Conservation (phyloP, 192 early-diverging fungal species). For the Coemansia biformis region DNA sequence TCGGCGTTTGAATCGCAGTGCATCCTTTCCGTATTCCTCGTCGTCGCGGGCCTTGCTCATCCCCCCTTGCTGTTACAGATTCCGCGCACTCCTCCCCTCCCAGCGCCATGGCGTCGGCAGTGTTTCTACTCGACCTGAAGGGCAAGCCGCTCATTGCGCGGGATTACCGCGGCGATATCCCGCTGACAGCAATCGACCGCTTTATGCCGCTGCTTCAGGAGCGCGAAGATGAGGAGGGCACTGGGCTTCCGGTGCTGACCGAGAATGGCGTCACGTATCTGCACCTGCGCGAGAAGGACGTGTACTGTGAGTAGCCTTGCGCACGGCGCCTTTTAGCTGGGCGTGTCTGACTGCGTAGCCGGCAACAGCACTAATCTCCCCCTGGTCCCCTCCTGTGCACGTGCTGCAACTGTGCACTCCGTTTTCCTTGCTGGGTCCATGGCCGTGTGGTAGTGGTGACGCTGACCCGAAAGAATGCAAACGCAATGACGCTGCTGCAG, state of each 20-base stretch:
- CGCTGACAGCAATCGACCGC: constrained; percentile 90
- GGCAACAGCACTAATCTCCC: neutral
- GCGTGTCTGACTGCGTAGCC: too few species aligned
- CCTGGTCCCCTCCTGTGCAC: neutral
- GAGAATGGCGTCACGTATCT: constrained; percentile 94
- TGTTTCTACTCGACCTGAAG: constrained; percentile 96
- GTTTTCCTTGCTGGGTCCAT: too few species aligned
- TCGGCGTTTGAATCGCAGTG: too few species aligned
- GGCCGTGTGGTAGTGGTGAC: constrained; percentile 76
- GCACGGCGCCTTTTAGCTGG: neutral
- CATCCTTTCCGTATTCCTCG: too few species aligned
- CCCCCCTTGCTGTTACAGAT: neutral
- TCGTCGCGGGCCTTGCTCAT: too few species aligned
- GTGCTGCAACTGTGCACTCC: too few species aligned
- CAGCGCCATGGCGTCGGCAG: constrained; percentile 57
- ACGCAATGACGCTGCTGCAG: constrained; percentile 89
- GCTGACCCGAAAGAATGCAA: constrained; percentile 94
- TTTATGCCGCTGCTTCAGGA: constrained; percentile 96
- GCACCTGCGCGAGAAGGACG: constrained; percentile 92
- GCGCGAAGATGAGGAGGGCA: constrained; percentile 89
- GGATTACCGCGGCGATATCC: constrained; percentile 97
- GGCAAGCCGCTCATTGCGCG: constrained; percentile 98
- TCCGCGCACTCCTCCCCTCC: too few species aligned
- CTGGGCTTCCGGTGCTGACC: constrained; percentile 82
- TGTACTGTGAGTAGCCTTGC: constrained; percentile 68